Evolutionary conservation across 148 eudicot genomes (phyloP).

Genomic region (Amaranthus palmeri): DNA sequence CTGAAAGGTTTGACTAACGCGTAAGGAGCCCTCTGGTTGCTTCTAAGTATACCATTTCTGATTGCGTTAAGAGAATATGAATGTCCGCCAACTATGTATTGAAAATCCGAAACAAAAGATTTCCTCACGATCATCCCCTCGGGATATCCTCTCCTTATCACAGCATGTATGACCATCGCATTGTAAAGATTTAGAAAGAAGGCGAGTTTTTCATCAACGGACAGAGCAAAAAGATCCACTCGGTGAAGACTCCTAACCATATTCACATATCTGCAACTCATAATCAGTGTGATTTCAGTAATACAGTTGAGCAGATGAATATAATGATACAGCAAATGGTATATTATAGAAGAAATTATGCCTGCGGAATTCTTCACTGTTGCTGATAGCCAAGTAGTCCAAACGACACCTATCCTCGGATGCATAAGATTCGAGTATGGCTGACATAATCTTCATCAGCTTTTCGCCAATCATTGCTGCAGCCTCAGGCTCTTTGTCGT

Average conservation of each 20-base stretch:
- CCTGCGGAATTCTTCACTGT: conserved; percentile 95
- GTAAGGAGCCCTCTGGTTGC: conserved; percentile 81
- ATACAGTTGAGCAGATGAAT: too few relatives aligned
- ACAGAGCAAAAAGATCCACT: conserved; percentile 47
- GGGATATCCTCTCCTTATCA: conserved; percentile 74
- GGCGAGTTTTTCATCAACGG: conserved; percentile 63
- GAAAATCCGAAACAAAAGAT: conserved; percentile 64
- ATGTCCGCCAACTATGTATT: conserved; percentile 73
- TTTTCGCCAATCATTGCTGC: conserved; percentile 45
- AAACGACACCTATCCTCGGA: conserved; percentile 63
- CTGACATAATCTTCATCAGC: conserved; percentile 71
- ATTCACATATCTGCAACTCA: conserved; percentile 59
- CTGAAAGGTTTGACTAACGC: conserved; percentile 65
- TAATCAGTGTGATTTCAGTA: background rate
- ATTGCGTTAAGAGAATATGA: conserved; percentile 66
- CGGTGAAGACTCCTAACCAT: conserved; percentile 74
- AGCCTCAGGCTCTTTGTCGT: conserved; percentile 61
- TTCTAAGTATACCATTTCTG: conserved; percentile 76
- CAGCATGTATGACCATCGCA: conserved; percentile 86
- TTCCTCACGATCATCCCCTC: conserved; percentile 73
- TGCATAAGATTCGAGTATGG: conserved; percentile 84
- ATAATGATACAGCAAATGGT: too few relatives aligned
- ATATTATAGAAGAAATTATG: conserved; percentile 18
- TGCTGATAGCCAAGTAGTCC: conserved; percentile 75
- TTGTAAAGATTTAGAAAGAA: conserved; percentile 85